Evolutionary conservation across 1,139 yeast species (phyloP), one percentile per base, ranked within the genome.

Genomic region (Diutina catenulata): DNA sequence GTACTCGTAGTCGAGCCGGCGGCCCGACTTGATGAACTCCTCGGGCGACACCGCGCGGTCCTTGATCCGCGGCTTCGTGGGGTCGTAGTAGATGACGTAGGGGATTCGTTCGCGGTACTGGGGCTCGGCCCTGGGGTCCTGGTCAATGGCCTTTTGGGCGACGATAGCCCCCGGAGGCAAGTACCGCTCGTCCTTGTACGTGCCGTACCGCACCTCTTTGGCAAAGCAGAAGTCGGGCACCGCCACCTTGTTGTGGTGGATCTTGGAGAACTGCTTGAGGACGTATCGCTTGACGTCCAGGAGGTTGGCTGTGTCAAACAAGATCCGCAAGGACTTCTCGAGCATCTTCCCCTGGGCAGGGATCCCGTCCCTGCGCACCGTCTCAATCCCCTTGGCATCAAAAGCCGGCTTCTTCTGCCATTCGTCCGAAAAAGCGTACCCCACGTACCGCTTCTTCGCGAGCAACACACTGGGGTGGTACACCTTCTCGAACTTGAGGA

Each of bases 331-430:
- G 0, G 82, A 60, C 43, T 74, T 73, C 44, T 84, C 94, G 20
- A 84, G 77, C 31, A 91, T 76, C 49, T 80, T 80, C 56, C 76
- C 94, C 47, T 83, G 94, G 0, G 95, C 95, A 0, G 94, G 94
- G 14, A 88, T 81, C 0, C 96, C 97, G 56, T 91, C 98, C 46
- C 98, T 63, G 43, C 98, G 57, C 0, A 91, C 82, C 0, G 97
- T 91, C 54, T 91, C 98, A 14, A 86, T 87, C 1, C 98, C 98
- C 49, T 91, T 91, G 3, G 98, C 96, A 60, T 91, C 97, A 55
- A 91, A 88, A 23, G 59, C 68, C 0, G 95, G 86, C 6, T 46
- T 57, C 3, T 40, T 47, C 47, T 82, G 88, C 14, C 57, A 58
- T 29, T 64, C 69, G 25, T 56, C 52, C 46, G 83, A 95, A 55